Percentiles rank a stretch among this genome's conserved stretches.
Conservation (phyloP, 345 rosid genomes). For the Camelina hispida region DNA sequence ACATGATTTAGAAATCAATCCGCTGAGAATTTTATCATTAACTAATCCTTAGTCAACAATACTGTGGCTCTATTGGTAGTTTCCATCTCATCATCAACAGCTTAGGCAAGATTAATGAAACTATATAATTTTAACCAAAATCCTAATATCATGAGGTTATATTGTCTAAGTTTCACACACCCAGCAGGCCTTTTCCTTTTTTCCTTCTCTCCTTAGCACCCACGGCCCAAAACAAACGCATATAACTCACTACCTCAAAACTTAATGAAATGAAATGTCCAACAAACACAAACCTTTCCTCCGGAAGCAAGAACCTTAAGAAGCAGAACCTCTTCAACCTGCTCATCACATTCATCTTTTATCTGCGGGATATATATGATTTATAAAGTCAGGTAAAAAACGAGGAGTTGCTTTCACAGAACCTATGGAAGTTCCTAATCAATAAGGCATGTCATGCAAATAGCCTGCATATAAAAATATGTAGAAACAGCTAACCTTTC, state of each 20-base stretch:
- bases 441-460: conserved; percentile 16
- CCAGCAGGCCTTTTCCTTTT: conserved; percentile 19
- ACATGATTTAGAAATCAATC: conserved; percentile 24
- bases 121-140: too few relatives aligned
- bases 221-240: conserved; percentile 15
- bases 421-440: conserved; percentile 20
- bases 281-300: conserved; percentile 77
- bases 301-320: conserved; percentile 86
- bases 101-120: too few relatives aligned
- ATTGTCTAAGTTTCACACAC: conserved; percentile 15
- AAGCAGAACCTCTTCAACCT: conserved; percentile 70
- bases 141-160: too few relatives aligned
- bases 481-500: conserved; percentile 61
- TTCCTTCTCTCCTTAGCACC: conserved; percentile 16
- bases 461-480: conserved; percentile 16
- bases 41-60: conserved; percentile 6
- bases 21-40: conserved; percentile 25
- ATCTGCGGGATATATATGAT: conserved; percentile 51
- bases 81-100: conserved; percentile 6
- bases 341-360: conserved; percentile 51
- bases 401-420: conserved; percentile 22
- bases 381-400: conserved; percentile 24
- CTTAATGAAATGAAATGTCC: conserved; percentile 11
- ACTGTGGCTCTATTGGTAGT: conserved; percentile 13
- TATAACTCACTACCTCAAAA: conserved; percentile 34